Conservation (phyloP, 768 basidiomycete genomes). For the Rhodosporidiobolus sp. region DNA sequence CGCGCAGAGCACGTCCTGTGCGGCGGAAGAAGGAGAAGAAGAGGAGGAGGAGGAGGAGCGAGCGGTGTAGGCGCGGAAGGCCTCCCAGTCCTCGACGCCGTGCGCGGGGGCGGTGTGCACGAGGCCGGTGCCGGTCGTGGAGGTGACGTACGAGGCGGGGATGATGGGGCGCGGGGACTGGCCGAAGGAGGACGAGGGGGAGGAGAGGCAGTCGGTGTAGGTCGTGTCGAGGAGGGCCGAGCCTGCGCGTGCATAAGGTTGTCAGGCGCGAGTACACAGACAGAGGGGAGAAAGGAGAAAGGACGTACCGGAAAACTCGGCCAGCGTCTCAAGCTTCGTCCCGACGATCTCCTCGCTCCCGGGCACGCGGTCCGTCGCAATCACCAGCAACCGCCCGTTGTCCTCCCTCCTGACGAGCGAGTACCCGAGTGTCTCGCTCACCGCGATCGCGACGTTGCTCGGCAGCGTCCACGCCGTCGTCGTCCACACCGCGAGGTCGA, state of each 20-base stretch:
- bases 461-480: constrained; percentile 97
- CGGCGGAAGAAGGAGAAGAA: constrained; percentile 52
- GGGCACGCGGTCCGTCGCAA: constrained; percentile 50
- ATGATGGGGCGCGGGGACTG: constrained; percentile 54
- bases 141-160: constrained; percentile 70
- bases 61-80: constrained; percentile 53
- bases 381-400: constrained; percentile 46
- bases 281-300: not conserved
- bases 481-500: constrained; percentile 82
- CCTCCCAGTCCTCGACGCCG: constrained; percentile 83
- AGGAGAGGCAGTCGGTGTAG: constrained; percentile 64
- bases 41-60: too few species aligned
- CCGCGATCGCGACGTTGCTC: constrained; percentile 93
- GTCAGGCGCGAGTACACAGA: too few species aligned
- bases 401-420: constrained; percentile 52
- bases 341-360: constrained; percentile 47
- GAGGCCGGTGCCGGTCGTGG: constrained; percentile 86
- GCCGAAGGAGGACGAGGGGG: constrained; percentile 47
- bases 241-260: constrained; percentile 44
- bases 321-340: constrained; percentile 44
- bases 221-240: constrained; percentile 60
- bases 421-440: constrained; percentile 71
- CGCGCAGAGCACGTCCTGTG: constrained; percentile 64
- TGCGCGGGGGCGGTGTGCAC: constrained; percentile 96
- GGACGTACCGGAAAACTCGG: constrained; percentile 46